These are phyloP conservation scores for Erigeron canadensis DNA, from an alignment of 129 eudicot genomes.

Conservation along the genomic window DNA sequence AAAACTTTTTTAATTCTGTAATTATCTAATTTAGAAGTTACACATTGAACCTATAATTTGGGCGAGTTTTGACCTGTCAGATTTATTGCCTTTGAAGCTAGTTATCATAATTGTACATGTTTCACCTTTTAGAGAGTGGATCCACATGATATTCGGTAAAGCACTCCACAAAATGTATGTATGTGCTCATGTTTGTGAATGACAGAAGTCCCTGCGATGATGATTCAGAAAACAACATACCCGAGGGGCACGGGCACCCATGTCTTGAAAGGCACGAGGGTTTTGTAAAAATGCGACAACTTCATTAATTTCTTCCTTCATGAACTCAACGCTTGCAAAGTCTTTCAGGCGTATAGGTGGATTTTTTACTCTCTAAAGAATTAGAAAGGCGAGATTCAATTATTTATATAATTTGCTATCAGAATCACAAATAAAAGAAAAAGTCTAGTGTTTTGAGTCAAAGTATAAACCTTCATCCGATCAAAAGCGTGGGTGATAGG, in stretches of 20 bases:
- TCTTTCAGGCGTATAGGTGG: slow-evolving; percentile 86
- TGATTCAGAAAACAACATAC: slow-evolving; percentile 44
- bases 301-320: slow-evolving; percentile 91
- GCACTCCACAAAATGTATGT: not conserved
- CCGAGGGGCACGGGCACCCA: slow-evolving; percentile 99
- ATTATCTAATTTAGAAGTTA: too few relatives aligned
- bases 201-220: not conserved
- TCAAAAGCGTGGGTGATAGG: slow-evolving; percentile 86
- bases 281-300: slow-evolving; percentile 90
- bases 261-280: slow-evolving; percentile 87
- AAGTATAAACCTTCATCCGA: slow-evolving; percentile 71
- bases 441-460: slow-evolving; percentile 8
- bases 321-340: slow-evolving; percentile 74
- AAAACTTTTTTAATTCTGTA: too few relatives aligned
- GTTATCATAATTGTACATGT: too few relatives aligned
- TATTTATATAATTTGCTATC: not conserved
- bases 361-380: slow-evolving; percentile 77
- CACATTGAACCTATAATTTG: too few relatives aligned
- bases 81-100: too few relatives aligned
- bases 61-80: too few relatives aligned
- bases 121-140: not conserved
- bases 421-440: not conserved
- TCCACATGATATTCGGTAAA: not conserved
- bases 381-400: not conserved
- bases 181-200: not conserved